Conservation (phyloP, 1,139 yeast genomes). For the Sugiyamaella japonica region DNA sequence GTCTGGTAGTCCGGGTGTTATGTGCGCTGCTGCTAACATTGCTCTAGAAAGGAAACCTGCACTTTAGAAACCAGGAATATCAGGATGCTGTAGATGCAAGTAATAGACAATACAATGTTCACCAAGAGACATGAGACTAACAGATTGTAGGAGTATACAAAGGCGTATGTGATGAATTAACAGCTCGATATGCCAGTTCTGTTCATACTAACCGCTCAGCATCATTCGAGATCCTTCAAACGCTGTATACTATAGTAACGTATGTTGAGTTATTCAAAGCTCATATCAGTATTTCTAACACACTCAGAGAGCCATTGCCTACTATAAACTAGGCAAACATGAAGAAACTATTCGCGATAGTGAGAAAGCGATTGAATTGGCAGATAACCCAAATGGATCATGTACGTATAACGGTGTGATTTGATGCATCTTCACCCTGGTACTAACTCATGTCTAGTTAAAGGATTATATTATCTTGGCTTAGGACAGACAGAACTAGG, state of each 20-base stretch:
- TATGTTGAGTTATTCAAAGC: constrained; percentile 15
- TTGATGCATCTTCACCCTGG: not conserved
- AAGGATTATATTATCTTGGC: constrained; percentile 37
- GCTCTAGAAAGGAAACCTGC: constrained; percentile 33
- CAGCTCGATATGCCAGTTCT: not conserved
- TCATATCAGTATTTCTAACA: not conserved
- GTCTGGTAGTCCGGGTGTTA: not conserved
- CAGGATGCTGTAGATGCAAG: constrained; percentile 38
- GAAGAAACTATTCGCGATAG: constrained; percentile 39
- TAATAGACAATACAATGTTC: not conserved
- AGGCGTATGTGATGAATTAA: constrained; percentile 30
- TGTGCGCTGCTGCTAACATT: not conserved
- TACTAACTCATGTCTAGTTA: constrained; percentile 34
- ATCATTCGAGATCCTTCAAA: constrained; percentile 35
- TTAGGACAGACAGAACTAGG: constrained; percentile 36
- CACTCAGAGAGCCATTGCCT: constrained; percentile 34
- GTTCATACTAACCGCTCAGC: constrained; percentile 13
- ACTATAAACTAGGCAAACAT: constrained; percentile 29
- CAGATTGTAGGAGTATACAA: constrained; percentile 30
- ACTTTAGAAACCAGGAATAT: constrained; percentile 44
- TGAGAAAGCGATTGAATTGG: constrained; percentile 39
- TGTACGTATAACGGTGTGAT: not conserved
- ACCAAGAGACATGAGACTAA: not conserved
- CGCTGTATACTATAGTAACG: constrained; percentile 37
- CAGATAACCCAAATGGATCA: constrained; percentile 22